These are phyloP conservation scores for Nothopassalora personata DNA, from an alignment of 2,329 filamentous ascomycete species.

Conservation along the genomic window DNA sequence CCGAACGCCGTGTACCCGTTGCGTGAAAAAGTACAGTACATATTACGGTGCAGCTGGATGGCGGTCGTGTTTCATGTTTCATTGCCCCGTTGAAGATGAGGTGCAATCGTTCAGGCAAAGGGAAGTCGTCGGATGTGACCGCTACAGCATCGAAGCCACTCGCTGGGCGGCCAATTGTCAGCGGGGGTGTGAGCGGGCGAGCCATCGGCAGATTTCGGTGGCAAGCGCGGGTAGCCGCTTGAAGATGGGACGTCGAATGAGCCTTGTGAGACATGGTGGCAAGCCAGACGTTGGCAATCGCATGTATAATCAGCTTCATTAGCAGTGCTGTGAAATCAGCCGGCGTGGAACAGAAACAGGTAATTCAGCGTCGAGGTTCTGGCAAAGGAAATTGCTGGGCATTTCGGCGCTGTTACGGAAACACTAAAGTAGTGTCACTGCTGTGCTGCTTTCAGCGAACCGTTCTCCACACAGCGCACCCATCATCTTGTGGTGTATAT, in stretches of 20 bases:
- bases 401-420: neutral
- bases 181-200: neutral
- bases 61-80: neutral
- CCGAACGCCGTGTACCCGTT: neutral
- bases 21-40: neutral
- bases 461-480: neutral
- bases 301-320: neutral
- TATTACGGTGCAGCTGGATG: neutral
- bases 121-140: neutral
- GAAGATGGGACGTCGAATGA: neutral
- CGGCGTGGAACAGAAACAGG: neutral
- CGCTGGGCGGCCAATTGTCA: neutral
- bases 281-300: neutral
- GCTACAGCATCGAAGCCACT: neutral
- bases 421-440: neutral
- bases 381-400: neutral
- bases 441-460: neutral
- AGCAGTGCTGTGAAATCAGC: neutral
- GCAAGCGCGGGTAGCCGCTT: neutral
- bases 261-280: neutral
- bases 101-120: neutral
- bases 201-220: neutral
- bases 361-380: neutral
- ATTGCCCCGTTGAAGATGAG: neutral
- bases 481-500: neutral